Percentiles rank a stretch among this genome's conserved stretches.
Conservation (phyloP, 306 rosid species). For the Trifolium fragiferum region DNA sequence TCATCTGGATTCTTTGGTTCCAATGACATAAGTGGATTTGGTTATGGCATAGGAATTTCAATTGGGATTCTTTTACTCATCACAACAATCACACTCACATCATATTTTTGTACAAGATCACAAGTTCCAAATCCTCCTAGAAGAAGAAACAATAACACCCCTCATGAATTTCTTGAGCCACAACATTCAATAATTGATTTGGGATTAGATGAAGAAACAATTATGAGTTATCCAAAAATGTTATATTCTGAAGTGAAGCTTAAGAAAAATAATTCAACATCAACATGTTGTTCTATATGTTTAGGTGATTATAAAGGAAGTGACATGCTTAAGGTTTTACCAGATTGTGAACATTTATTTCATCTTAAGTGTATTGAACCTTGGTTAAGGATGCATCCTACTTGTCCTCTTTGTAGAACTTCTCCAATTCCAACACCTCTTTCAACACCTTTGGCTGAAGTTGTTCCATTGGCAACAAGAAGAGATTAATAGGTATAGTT, state of each 20-base stretch:
- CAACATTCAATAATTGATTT: conserved; percentile 60
- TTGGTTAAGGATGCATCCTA: conserved; percentile 83
- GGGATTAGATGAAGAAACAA: conserved; percentile 75
- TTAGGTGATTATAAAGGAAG: conserved; percentile 69
- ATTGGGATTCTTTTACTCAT: conserved; percentile 81
- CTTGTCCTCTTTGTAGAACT: conserved; percentile 91
- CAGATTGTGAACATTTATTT: conserved; percentile 83
- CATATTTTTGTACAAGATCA: conserved; percentile 74
- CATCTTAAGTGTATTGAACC: conserved; percentile 82
- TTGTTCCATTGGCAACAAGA: conserved; percentile 74
- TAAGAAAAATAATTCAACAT: conserved; percentile 46
- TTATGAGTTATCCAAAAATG: conserved; percentile 71
- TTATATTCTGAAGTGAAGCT: conserved; percentile 71
- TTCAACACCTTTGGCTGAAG: conserved; percentile 92
- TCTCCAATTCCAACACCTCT: conserved; percentile 91
- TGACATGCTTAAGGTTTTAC: conserved; percentile 67
- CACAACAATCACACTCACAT: conserved; percentile 83
- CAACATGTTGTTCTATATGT: conserved; percentile 83
- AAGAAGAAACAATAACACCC: conserved; percentile 9
- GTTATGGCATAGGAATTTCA: conserved; percentile 88
- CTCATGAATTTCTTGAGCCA: conserved; percentile 33
- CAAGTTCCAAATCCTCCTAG: conserved; percentile 33
- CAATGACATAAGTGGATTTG: conserved; percentile 65
- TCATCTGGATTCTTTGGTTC: conserved; percentile 66
- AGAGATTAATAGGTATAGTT: conserved; percentile 46